phyloP scores from a whole-genome alignment of 1,284 basidiomycete species.

The Quambalaria eucalypti region DNA sequence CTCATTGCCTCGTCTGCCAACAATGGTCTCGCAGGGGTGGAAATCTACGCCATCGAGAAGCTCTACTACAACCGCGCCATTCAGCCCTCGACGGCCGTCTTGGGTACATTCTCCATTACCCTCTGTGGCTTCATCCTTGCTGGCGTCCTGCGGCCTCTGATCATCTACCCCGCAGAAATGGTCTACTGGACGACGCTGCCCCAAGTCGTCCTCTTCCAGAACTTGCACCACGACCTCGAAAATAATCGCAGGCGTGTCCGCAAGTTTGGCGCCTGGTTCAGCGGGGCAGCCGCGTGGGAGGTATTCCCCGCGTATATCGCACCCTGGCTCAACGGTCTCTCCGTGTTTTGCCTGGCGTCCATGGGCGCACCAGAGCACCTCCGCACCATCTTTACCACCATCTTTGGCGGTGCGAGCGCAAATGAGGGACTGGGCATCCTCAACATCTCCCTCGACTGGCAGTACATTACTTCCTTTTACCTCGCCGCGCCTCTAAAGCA shows the following conservation, averaged over 20 bases:
- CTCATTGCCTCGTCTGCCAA: slow-evolving; percentile 55
- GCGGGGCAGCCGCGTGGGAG: slow-evolving; percentile 11
- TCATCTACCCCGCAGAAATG: slow-evolving; percentile 36
- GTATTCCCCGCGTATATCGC: slow-evolving; percentile 52
- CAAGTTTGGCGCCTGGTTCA: slow-evolving; percentile 55
- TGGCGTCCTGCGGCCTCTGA: slow-evolving; percentile 14
- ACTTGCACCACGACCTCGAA: slow-evolving; percentile 41
- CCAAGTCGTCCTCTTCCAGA: slow-evolving; percentile 32
- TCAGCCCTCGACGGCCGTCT: slow-evolving; percentile 53
- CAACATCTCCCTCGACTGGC: slow-evolving; percentile 18
- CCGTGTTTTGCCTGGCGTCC: slow-evolving; percentile 50
- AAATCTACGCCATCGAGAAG: slow-evolving; percentile 15
- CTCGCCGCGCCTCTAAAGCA: slow-evolving; percentile 16
- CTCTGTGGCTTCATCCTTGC: slow-evolving; percentile 62
- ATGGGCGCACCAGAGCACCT: slow-evolving; percentile 49
- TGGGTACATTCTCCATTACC: slow-evolving; percentile 60
- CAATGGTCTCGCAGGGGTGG: slow-evolving; percentile 8
- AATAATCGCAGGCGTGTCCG: slow-evolving; percentile 54
- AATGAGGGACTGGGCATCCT: slow-evolving; percentile 32
- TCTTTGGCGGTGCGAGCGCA: slow-evolving; percentile 38
- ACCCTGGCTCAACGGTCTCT: slow-evolving; percentile 38
- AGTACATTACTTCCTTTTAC: slow-evolving; percentile 33
- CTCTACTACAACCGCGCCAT: slow-evolving; percentile 14
- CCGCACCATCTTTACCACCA: slow-evolving; percentile 22
- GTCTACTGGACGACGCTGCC: slow-evolving; percentile 45